Conservation (phyloP, 208 protist species). For the Trypanosoma grayi region DNA sequence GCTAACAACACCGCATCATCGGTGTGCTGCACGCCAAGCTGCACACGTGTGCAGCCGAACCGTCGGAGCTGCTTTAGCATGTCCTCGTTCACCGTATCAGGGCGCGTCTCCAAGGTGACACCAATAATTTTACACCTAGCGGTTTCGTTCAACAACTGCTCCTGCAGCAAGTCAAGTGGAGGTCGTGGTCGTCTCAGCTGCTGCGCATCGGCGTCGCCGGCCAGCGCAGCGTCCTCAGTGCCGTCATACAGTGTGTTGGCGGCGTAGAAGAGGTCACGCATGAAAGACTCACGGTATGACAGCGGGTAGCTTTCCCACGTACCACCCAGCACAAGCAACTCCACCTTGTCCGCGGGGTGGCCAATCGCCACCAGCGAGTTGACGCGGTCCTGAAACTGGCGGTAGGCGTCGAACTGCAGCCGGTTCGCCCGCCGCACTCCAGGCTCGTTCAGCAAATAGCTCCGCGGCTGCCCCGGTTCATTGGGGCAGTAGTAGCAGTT, state of each 20-base stretch:
- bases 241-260: slow-evolving; percentile 77
- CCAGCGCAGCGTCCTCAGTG: not conserved
- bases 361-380: slow-evolving; percentile 80
- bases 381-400: slow-evolving; percentile 85
- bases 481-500: slow-evolving; percentile 94
- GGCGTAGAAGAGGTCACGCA: slow-evolving; percentile 90
- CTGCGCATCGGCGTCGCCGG: not conserved
- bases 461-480: slow-evolving; percentile 88
- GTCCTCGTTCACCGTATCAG: slow-evolving; percentile 95
- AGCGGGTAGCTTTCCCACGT: slow-evolving; percentile 98
- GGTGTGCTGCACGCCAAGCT: slow-evolving; percentile 99
- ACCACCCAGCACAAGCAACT: slow-evolving; percentile 99
- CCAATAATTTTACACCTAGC: slow-evolving; percentile 96
- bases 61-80: slow-evolving; percentile 90
- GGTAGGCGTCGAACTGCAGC: slow-evolving; percentile 70
- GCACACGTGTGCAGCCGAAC: slow-evolving; percentile 96
- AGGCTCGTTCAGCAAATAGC: slow-evolving; percentile 89
- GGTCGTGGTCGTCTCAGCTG: slow-evolving; percentile 27
- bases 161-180: slow-evolving; percentile 72
- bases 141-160: slow-evolving; percentile 92
- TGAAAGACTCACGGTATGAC: slow-evolving; percentile 91
- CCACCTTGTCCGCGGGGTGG: slow-evolving; percentile 94
- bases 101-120: slow-evolving; percentile 99
- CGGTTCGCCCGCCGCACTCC: slow-evolving; percentile 87
- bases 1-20: slow-evolving; percentile 95